Percentiles rank a stretch among this genome's conserved stretches.
Evolutionary conservation across 805 yeast species (phyloP).

Genomic region (Pichia paraexigua): DNA sequence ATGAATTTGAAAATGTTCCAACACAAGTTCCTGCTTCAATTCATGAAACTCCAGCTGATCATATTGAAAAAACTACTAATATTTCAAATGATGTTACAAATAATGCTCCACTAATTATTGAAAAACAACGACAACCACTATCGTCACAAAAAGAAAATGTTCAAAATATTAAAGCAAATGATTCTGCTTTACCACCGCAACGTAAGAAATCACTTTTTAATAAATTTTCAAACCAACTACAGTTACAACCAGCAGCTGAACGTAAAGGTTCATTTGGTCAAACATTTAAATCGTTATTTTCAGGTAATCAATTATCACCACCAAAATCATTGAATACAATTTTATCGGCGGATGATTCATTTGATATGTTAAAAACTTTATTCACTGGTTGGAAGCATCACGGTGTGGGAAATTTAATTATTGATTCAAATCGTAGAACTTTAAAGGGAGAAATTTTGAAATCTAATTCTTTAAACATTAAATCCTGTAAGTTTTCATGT

Average conservation of each 20-base stretch:
- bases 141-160: conserved; percentile 5
- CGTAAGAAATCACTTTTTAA: conserved; percentile 32
- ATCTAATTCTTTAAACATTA: conserved; percentile 52
- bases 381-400: conserved; percentile 62
- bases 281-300: conserved; percentile 36
- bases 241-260: conserved; percentile 1
- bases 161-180: conserved; percentile 3
- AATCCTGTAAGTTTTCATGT: conserved; percentile 57
- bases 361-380: conserved; percentile 54
- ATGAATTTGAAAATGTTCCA: conserved; percentile 10
- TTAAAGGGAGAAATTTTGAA: conserved; percentile 58
- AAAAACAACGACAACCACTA: conserved; percentile 19
- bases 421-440: conserved; percentile 34
- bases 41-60: too few relatives aligned
- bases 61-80: conserved; percentile 18
- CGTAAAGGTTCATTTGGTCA: conserved; percentile 33
- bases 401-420: conserved; percentile 51
- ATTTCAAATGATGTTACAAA: background rate
- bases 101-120: conserved; percentile 10
- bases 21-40: background rate
- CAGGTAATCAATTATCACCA: conserved; percentile 13
- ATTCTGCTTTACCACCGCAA: background rate
- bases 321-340: conserved; percentile 27
- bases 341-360: conserved; percentile 45
- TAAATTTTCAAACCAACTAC: conserved; percentile 31